Evolutionary conservation across 2,329 filamentous ascomycete genomes (phyloP), one percentile per base, ranked within the genome.

Genomic region (Pseudopyrenochaeta lycopersici): DNA sequence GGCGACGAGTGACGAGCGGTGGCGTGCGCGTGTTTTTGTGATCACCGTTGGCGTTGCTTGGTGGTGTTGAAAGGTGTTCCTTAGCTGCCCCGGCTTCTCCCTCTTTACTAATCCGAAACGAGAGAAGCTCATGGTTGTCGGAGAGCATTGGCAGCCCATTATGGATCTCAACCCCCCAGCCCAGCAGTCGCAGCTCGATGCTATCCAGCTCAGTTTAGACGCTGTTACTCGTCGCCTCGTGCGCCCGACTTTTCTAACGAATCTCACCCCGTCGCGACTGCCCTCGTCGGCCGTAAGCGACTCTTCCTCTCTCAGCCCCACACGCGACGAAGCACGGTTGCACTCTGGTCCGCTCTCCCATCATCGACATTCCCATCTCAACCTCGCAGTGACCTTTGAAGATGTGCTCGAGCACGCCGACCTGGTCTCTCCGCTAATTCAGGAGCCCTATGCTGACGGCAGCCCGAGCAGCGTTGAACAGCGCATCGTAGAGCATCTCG

Each of bases 201-300:
- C 64, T 20, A 70, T 74, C 51, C 68, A 73, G 61, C 60, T 66
- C 43, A 66, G 60, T 36, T 61, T 76, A 30, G 64, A 76, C 53
- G 70, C 68, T 45, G 71, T 75, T 9, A 73, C 62, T 39, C 65
- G 61, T 41, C 63, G 58, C 4, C 71, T 77, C 29, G 60, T 62
- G n/a, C 70, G 66, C 15, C 73, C 72, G 32, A 56, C 56, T 15
- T 77, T 77, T 50, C 66, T 77, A 35, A 62, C 64, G 21, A 70
- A 63, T 50, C 58, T 76, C 54, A 73, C 73, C 38, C 71, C 73
- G 18, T 73, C 68, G 27, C 68, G 71, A 36, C 58, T 77, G 60
- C 74, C 74, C 46, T 74, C 70, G 40, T 71, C 74, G 54, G 74
- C 74, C 54, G 72, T 73, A 31, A 73, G 70, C 56, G 74, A 76